Conservation (phyloP, 495 filamentous ascomycete genomes). For the Cercophora samala region DNA sequence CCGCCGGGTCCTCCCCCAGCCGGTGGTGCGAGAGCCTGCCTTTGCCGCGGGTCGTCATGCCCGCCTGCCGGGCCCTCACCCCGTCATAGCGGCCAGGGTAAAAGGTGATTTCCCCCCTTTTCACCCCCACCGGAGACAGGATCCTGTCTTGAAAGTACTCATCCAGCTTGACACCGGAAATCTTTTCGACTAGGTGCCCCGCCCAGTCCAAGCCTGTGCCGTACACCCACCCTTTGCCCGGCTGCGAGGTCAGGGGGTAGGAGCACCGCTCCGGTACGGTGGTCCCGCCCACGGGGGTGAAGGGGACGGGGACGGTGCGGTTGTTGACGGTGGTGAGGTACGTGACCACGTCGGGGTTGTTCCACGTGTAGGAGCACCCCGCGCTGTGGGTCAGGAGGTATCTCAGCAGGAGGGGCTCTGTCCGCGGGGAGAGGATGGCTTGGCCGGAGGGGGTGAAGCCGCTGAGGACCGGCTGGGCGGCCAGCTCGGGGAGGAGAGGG, state of each 20-base stretch:
- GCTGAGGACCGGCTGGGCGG: conserved; percentile 27
- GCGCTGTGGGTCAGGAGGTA: conserved; percentile 39
- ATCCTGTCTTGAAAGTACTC: conserved; percentile 31
- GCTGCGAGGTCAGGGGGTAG: conserved; percentile 37
- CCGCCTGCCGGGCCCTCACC: conserved; percentile 11
- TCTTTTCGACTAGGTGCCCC: conserved; percentile 30
- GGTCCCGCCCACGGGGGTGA: not conserved
- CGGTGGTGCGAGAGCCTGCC: not conserved
- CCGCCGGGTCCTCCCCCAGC: not conserved
- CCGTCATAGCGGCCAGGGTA: conserved; percentile 21
- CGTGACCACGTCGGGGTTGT: conserved; percentile 24
- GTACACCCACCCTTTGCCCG: conserved; percentile 38
- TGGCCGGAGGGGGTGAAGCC: conserved; percentile 25
- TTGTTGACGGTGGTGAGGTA: conserved; percentile 1
- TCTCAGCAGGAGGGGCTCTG: conserved; percentile 32
- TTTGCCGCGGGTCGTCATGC: conserved; percentile 24
- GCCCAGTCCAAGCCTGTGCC: conserved; percentile 37
- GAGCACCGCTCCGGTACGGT: conserved; percentile 29
- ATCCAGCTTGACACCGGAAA: conserved; percentile 29
- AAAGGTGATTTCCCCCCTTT: conserved; percentile 26
- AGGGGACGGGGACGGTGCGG: not conserved
- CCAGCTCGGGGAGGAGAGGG: conserved; percentile 32
- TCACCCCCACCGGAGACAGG: conserved; percentile 23
- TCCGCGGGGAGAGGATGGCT: conserved; percentile 23
- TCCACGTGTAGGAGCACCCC: conserved; percentile 32